Conservation (phyloP, 2,329 filamentous ascomycete species). For the Zasmidium cellare region DNA sequence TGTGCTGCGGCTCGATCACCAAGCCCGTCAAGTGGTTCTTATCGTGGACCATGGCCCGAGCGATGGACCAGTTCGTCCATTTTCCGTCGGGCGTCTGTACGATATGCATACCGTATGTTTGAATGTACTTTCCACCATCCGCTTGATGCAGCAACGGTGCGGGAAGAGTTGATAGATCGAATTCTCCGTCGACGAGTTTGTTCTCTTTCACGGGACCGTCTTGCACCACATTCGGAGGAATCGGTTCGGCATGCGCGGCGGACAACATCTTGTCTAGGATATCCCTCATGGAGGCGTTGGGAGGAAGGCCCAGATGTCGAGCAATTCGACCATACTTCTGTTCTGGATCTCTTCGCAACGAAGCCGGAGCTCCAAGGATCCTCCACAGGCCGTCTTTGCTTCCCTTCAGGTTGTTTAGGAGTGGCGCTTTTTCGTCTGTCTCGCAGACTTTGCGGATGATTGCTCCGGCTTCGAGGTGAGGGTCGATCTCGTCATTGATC, state of each 20-base stretch:
- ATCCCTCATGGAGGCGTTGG: conserved; percentile 23
- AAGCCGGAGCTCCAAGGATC: conserved; percentile 49
- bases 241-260: neutral
- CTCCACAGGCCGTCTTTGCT: conserved; percentile 48
- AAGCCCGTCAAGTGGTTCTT: conserved; percentile 44
- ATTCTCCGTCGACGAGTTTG: conserved; percentile 31
- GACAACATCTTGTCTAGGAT: neutral
- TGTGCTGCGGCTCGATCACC: conserved; percentile 50
- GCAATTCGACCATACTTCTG: conserved; percentile 40
- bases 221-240: neutral
- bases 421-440: conserved; percentile 48
- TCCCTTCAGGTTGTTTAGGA: conserved; percentile 55
- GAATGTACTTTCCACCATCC: conserved; percentile 54
- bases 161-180: conserved; percentile 41
- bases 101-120: conserved; percentile 53
- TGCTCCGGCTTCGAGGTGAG: conserved; percentile 49
- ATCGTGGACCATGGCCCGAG: conserved; percentile 50
- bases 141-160: conserved; percentile 45
- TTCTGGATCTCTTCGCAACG: conserved; percentile 35
- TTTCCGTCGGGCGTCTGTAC: conserved; percentile 46
- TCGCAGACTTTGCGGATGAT: conserved; percentile 51
- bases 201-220: conserved; percentile 48
- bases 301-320: conserved; percentile 41
- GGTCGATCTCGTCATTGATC: conserved; percentile 46
- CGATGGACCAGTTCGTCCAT: conserved; percentile 53